phyloP scores from a whole-genome alignment of 371 early-diverging fungal species.

The Coemansia sp. region DNA sequence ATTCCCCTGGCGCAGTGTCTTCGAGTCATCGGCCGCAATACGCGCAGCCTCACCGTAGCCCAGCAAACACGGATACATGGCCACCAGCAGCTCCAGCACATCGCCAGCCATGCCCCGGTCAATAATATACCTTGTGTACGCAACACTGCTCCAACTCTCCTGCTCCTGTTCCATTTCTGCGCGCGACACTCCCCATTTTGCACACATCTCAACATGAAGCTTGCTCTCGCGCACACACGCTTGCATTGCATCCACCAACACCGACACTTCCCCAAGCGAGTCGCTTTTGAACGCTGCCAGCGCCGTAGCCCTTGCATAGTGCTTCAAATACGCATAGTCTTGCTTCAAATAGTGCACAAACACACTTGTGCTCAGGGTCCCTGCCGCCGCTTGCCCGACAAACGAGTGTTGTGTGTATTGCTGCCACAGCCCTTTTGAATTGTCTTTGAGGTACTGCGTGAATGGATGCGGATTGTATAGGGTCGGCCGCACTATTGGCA shows the following conservation, averaged over 20 bases:
- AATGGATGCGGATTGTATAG: constrained; percentile 51
- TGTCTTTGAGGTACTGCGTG: constrained; percentile 58
- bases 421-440: constrained; percentile 61
- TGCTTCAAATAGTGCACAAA: constrained; percentile 79
- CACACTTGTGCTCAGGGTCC: constrained; percentile 64
- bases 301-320: constrained; percentile 75
- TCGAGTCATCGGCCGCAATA: not conserved
- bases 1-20: constrained; percentile 55
- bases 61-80: constrained; percentile 76
- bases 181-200: constrained; percentile 66
- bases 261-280: constrained; percentile 47
- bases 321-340: constrained; percentile 76
- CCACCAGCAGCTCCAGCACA: constrained; percentile 70
- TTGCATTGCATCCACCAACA: constrained; percentile 60
- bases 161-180: constrained; percentile 65
- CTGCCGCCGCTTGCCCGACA: constrained; percentile 72
- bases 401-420: constrained; percentile 71
- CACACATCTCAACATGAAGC: constrained; percentile 71
- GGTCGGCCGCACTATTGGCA: constrained; percentile 37
- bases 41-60: constrained; percentile 82
- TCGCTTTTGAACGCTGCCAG: constrained; percentile 74
- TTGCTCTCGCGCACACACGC: constrained; percentile 67
- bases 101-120: constrained; percentile 76
- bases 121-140: constrained; percentile 79
- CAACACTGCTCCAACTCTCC: constrained; percentile 72